Percentiles rank a stretch among this genome's conserved stretches.
phyloP scores from a whole-genome alignment of 345 rosid genomes.

The Zanthoxylum bungeanum region DNA sequence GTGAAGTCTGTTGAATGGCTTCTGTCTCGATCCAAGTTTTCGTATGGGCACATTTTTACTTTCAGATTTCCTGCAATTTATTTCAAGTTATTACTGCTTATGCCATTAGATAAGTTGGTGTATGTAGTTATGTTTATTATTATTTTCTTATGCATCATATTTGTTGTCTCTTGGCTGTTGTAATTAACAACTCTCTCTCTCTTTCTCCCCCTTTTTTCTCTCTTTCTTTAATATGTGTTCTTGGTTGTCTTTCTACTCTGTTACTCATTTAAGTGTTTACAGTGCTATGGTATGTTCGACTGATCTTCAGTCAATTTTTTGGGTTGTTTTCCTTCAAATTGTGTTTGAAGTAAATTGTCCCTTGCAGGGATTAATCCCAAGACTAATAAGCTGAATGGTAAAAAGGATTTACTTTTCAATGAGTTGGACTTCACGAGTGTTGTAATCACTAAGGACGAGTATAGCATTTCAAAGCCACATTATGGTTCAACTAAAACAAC shows the following conservation, averaged over 20 bases:
- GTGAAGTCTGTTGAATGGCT: background rate
- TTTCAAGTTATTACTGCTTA: background rate
- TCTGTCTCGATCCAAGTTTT: background rate
- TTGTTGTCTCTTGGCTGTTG: no score
- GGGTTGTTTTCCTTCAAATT: background rate
- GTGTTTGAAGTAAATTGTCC: slow-evolving; percentile 6
- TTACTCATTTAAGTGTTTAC: no score
- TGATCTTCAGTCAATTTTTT: no score
- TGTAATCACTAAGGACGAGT: slow-evolving; percentile 54
- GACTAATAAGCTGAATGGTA: slow-evolving; percentile 25
- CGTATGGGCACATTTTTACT: background rate
- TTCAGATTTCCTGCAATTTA: background rate
- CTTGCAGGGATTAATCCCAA: slow-evolving; percentile 48
- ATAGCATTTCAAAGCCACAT: slow-evolving; percentile 56
- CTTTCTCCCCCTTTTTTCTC: background rate
- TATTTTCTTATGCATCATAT: background rate
- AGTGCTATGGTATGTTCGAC: background rate
- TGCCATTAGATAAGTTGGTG: background rate
- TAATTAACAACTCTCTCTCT: background rate
- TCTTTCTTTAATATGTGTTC: background rate
- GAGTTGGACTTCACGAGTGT: slow-evolving; percentile 62
- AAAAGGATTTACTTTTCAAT: slow-evolving; percentile 28
- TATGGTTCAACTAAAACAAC: slow-evolving; percentile 24
- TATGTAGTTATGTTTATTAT: background rate
- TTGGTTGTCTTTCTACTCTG: background rate